Evolutionary conservation across 106 monocot species (phyloP).

Genomic region (Acorus calamus): DNA sequence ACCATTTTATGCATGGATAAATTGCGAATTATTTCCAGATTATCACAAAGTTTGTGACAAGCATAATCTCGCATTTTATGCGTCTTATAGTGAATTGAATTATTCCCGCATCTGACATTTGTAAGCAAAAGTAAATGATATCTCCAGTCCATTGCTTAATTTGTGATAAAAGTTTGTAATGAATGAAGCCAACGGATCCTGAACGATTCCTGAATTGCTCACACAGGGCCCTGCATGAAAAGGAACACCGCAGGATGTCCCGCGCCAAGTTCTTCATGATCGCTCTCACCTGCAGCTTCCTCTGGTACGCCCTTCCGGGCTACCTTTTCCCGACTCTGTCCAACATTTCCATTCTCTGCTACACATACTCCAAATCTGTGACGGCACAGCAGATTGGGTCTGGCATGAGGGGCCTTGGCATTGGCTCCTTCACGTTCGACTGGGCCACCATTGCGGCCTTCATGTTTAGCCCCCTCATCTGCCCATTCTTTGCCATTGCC

Average conservation of each 20-base stretch:
- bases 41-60: too few species aligned
- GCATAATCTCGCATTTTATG: too few species aligned
- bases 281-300: constrained; percentile 65
- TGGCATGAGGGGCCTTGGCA: constrained; percentile 64
- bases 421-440: constrained; percentile 82
- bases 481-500: constrained; percentile 81
- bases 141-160: too few species aligned
- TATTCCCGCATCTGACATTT: too few species aligned
- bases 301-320: constrained; percentile 77
- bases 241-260: constrained; percentile 52
- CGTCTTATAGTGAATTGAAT: too few species aligned
- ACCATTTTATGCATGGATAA: too few species aligned
- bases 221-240: constrained; percentile 84
- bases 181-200: too few species aligned
- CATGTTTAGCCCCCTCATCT: constrained; percentile 72
- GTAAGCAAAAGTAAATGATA: too few species aligned
- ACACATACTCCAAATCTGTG: constrained; percentile 71
- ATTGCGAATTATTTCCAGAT: too few species aligned
- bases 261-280: constrained; percentile 87
- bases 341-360: constrained; percentile 75
- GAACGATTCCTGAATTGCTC: too few species aligned
- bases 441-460: constrained; percentile 78
- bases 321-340: constrained; percentile 80
- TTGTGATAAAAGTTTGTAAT: too few species aligned
- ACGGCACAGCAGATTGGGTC: constrained; percentile 92